Evolutionary conservation across 1,139 yeast species (phyloP).

Genomic region (Pichia sp.): DNA sequence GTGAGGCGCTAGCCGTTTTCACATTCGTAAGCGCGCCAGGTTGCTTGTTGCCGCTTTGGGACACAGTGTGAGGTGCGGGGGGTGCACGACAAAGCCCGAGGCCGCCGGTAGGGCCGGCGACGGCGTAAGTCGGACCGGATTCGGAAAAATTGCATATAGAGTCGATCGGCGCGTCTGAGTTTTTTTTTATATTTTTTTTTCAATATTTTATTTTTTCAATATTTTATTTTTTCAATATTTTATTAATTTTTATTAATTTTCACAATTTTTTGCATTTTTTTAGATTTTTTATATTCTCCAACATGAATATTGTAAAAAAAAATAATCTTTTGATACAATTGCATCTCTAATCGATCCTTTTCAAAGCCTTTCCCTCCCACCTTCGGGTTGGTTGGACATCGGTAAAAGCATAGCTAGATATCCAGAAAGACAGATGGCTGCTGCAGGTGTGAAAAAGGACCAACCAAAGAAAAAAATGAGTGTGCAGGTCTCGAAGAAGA

Average conservation of each 20-base stretch:
- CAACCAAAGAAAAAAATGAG: background rate
- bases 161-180: background rate
- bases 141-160: background rate
- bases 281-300: background rate
- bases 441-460: background rate
- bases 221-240: too few species aligned
- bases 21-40: background rate
- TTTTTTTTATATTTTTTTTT: too few species aligned
- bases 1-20: background rate
- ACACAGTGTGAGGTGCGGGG: slow-evolving; percentile 6
- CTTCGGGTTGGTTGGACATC: too few species aligned
- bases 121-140: background rate
- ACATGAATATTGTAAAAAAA: background rate
- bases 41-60: background rate
- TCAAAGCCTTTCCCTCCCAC: too few species aligned
- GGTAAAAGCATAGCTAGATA: too few species aligned
- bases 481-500: background rate
- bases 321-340: background rate
- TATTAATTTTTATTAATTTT: too few species aligned
- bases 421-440: background rate
- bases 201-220: too few species aligned
- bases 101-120: background rate
- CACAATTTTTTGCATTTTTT: background rate
- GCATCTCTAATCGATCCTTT: too few species aligned
- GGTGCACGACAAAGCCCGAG: background rate